Base-by-base conservation (phyloP, 2,329 filamentous ascomycete genomes). In the Zalaria obscura region DNA sequence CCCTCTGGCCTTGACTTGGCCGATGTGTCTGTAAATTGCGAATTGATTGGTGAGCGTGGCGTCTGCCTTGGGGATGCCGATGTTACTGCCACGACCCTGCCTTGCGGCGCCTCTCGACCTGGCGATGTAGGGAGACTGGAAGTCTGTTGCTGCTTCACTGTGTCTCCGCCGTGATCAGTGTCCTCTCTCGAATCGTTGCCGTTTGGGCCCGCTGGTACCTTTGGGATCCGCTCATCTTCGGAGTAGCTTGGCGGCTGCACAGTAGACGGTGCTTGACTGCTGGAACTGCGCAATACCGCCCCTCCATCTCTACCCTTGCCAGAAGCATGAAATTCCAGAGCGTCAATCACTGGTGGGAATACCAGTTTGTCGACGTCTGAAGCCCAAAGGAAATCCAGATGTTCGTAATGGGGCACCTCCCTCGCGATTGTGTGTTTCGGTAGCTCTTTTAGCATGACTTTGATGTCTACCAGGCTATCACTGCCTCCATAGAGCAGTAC, bases 341-440 rank as follows among this genome's bases (percentile, higher is more conserved):
- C 88, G 51, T 93, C 81, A 48, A 94, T 88, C 2, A 98, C 86
- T 56, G 93, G 85, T 10, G 80, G 83, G 55, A 95, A 95, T 3
- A 96, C 89, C 40, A 87, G 76, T 1, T 71, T 67, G 50, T 93
- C 75, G 5, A 93, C 83, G 53, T 95, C 87, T 32, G 76, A 70
- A 0, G 84, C 91, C 91, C 91, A 98, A 1, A 98, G 69, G 53
- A 98, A 94, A 60, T 98, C 91, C 25, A 98, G 75, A 60, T 98
- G 91, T 60, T 98, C 91, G 59, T 94, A 98, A 57, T 93, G 86
- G 0, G 82, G 77, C 35, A 98, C 83, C 55, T 89, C 82, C 32
- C 79, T 91, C 1, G 86, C 86, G 2, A 89, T 72, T 0, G 91
- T 96, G 58, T 85, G 83, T 25, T 71, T 69, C 0, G 91, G 91